Percentiles rank a stretch among this genome's conserved stretches.
These are phyloP conservation scores for Yamadazyma paraphyllophila DNA, from an alignment of 805 yeast genomes.

Conservation along the genomic window DNA sequence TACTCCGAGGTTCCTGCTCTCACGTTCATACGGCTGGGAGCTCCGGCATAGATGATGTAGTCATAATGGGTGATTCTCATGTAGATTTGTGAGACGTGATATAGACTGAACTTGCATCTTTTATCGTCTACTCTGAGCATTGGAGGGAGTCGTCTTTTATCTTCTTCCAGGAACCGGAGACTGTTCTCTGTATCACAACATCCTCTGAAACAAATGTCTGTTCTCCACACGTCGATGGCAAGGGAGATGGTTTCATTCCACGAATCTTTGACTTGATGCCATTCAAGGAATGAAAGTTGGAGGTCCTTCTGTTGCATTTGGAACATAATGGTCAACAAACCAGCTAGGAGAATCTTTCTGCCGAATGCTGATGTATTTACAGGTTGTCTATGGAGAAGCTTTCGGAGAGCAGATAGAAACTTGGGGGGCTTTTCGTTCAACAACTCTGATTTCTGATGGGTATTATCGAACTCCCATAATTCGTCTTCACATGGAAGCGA, in stretches of 20 bases:
- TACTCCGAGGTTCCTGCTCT: constrained; percentile 52
- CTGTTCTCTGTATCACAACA: constrained; percentile 17
- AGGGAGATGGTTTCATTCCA: constrained; percentile 27
- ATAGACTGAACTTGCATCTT: constrained; percentile 24
- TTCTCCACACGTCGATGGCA: constrained; percentile 31
- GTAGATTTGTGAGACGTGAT: constrained; percentile 27
- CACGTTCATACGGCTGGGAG: constrained; percentile 47
- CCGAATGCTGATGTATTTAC: constrained; percentile 24
- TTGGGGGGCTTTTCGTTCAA: constrained; percentile 19
- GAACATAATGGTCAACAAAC: constrained; percentile 22
- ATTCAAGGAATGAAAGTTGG: constrained; percentile 22
- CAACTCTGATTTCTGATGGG: constrained; percentile 12
- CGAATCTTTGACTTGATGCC: constrained; percentile 23
- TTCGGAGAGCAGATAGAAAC: constrained; percentile 22
- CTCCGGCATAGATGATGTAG: constrained; percentile 29
- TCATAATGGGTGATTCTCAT: constrained; percentile 31
- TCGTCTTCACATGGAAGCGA: constrained; percentile 29
- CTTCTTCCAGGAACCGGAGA: constrained; percentile 11
- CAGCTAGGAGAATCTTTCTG: constrained; percentile 21
- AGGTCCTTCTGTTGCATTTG: constrained; percentile 28
- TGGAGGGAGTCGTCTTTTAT: constrained; percentile 16
- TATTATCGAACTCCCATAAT: constrained; percentile 26
- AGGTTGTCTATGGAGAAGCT: constrained; percentile 19
- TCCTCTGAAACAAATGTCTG: constrained; percentile 20
- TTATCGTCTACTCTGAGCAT: constrained; percentile 21